A percentile compares a stretch with the other conserved stretches of the same genome.
phyloP scores from a whole-genome alignment of 1,284 basidiomycete species.

The Pseudozyma pruni region DNA sequence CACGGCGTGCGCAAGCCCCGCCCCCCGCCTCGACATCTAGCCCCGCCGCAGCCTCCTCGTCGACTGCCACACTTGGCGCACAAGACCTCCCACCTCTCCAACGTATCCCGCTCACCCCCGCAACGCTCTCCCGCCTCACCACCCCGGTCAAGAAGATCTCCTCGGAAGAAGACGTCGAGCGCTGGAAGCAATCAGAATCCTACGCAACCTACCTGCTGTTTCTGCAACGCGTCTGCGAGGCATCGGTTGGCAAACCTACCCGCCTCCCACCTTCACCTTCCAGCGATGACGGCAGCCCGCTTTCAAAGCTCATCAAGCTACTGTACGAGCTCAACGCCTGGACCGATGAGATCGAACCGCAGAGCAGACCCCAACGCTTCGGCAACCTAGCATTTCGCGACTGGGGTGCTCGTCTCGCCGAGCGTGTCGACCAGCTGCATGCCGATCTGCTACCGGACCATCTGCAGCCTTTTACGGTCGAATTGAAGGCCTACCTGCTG shows the following conservation, averaged over 20 bases:
- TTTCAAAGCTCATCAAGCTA: constrained; percentile 72
- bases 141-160: constrained; percentile 60
- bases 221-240: constrained; percentile 62
- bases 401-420: constrained; percentile 82
- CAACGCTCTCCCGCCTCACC: constrained; percentile 20
- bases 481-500: constrained; percentile 80
- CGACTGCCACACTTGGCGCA: constrained; percentile 22
- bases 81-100: constrained; percentile 43
- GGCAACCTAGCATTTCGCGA: constrained; percentile 91
- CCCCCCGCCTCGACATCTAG: neutral
- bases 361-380: constrained; percentile 85
- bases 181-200: constrained; percentile 61
- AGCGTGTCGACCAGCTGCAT: constrained; percentile 40
- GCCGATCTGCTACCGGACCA: constrained; percentile 71
- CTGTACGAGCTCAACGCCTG: constrained; percentile 79
- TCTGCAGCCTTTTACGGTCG: constrained; percentile 72
- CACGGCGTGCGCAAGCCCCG: constrained; percentile 4
- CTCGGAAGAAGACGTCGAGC: constrained; percentile 61
- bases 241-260: constrained; percentile 59
- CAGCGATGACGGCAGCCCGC: neutral
- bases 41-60: constrained; percentile 10
- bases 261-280: constrained; percentile 8
- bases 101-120: constrained; percentile 18
- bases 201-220: constrained; percentile 58
- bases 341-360: constrained; percentile 84